Conservation (phyloP, 2,329 filamentous ascomycete species). For the Alternaria brassicae region DNA sequence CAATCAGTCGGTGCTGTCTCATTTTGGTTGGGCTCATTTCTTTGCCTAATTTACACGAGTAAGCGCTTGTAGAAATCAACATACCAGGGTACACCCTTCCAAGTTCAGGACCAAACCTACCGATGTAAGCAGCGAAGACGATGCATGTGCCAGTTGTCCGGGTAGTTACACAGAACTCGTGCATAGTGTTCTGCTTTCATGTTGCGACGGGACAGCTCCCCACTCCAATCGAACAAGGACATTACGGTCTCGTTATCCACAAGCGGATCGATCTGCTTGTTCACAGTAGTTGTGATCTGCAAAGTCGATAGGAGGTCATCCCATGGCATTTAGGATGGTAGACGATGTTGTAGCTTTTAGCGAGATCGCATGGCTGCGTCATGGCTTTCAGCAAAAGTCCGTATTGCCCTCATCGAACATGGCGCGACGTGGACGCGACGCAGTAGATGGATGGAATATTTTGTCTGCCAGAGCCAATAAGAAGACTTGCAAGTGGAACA, state of each 20-base stretch:
- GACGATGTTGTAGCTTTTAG: slow-evolving; percentile 17
- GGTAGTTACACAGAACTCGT: neutral
- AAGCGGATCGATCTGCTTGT: neutral
- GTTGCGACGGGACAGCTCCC: neutral
- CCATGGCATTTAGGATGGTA: slow-evolving; percentile 26
- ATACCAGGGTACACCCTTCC: slow-evolving; percentile 6
- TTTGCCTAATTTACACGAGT: slow-evolving; percentile 19
- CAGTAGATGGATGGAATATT: slow-evolving; percentile 29
- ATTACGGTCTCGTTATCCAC: neutral
- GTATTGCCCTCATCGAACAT: slow-evolving; percentile 10
- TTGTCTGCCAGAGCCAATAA: slow-evolving; percentile 24
- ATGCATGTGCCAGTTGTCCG: neutral
- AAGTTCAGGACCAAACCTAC: neutral
- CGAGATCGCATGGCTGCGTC: slow-evolving; percentile 26
- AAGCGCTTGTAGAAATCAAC: slow-evolving; percentile 4
- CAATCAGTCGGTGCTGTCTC: slow-evolving; percentile 14
- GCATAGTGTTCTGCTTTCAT: neutral
- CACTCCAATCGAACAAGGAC: neutral
- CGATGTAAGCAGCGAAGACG: neutral
- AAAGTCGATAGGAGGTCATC: neutral
- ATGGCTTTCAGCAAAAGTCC: slow-evolving; percentile 14
- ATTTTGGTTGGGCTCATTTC: slow-evolving; percentile 13
- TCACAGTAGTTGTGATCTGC: neutral
- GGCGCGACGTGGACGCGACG: slow-evolving; percentile 10
- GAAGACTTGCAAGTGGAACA: slow-evolving; percentile 3